These are phyloP conservation scores for Eucalyptus sideroxylon DNA, from an alignment of 345 rosid species.

Conservation along the genomic window DNA sequence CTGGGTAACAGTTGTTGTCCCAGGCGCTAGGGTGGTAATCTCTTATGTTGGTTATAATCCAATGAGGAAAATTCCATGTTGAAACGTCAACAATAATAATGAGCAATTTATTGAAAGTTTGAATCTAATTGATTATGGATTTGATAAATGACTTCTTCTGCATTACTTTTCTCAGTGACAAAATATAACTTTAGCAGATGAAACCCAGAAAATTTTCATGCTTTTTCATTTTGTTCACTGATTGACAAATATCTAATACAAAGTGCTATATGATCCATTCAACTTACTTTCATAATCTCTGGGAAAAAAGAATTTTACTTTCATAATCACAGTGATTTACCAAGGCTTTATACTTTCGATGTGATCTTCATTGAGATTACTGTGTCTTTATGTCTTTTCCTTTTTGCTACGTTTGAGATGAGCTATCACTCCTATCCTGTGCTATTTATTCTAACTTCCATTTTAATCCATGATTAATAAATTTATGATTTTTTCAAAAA, in stretches of 20 bases:
- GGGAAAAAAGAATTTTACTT: not conserved
- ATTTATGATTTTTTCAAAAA: too few species aligned
- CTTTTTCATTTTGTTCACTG: rapidly evolving
- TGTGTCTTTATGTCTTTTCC: not conserved
- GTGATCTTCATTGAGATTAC: not conserved
- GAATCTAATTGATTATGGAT: not conserved
- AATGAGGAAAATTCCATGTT: not conserved
- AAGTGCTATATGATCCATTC: not conserved
- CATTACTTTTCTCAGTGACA: not conserved
- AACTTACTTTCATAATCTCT: not conserved
- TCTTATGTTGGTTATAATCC: not conserved
- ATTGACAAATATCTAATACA: not conserved
- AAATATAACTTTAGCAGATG: not conserved
- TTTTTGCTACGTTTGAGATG: not conserved
- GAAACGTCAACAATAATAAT: not conserved
- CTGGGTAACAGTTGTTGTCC: rapidly evolving
- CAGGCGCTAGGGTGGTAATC: not conserved
- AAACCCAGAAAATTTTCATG: not conserved
- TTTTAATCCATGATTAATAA: not conserved
- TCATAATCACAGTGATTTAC: not conserved
- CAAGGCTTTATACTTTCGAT: rapidly evolving
- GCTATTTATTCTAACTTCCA: not conserved
- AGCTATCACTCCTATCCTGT: not conserved
- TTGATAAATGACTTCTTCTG: not conserved
- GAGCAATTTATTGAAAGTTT: not conserved